Conservation (phyloP, 2,329 filamentous ascomycete species). For the Zymoseptoria pseudotritici region DNA sequence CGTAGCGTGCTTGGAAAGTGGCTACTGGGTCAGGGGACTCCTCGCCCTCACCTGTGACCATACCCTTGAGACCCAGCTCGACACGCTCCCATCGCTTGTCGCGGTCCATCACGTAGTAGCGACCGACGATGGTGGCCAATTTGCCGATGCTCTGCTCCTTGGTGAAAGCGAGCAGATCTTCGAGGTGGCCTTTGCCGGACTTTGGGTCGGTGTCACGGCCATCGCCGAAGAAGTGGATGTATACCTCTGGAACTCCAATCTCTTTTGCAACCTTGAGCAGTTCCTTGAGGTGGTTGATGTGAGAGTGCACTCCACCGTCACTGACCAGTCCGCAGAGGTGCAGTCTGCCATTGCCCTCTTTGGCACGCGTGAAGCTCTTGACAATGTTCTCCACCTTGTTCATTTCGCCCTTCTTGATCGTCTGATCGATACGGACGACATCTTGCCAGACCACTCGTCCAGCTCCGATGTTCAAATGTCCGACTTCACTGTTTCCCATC, state of each 20-base stretch:
- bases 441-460: conserved; percentile 97
- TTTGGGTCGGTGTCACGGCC: conserved; percentile 97
- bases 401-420: conserved; percentile 78
- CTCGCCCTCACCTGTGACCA: conserved; percentile 82
- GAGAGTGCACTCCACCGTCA: conserved; percentile 90
- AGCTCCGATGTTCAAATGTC: conserved; percentile 96
- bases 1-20: conserved; percentile 81
- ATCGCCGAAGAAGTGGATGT: conserved; percentile 98
- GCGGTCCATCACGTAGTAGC: conserved; percentile 98
- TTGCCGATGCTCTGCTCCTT: conserved; percentile 81
- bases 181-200: conserved; percentile 79
- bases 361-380: conserved; percentile 68
- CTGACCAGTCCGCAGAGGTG: conserved; percentile 89
- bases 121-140: conserved; percentile 85
- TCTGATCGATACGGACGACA: conserved; percentile 82
- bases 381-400: conserved; percentile 69
- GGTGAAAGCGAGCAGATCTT: conserved; percentile 71
- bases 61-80: conserved; percentile 79
- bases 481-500: conserved; percentile 99
- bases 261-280: conserved; percentile 87
- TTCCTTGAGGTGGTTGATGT: conserved; percentile 86
- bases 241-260: conserved; percentile 79
- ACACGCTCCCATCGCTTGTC: conserved; percentile 98
- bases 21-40: conserved; percentile 74
- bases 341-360: conserved; percentile 81